Base-by-base conservation (phyloP, 1,284 basidiomycete genomes). In the Leccinum discolor region DNA sequence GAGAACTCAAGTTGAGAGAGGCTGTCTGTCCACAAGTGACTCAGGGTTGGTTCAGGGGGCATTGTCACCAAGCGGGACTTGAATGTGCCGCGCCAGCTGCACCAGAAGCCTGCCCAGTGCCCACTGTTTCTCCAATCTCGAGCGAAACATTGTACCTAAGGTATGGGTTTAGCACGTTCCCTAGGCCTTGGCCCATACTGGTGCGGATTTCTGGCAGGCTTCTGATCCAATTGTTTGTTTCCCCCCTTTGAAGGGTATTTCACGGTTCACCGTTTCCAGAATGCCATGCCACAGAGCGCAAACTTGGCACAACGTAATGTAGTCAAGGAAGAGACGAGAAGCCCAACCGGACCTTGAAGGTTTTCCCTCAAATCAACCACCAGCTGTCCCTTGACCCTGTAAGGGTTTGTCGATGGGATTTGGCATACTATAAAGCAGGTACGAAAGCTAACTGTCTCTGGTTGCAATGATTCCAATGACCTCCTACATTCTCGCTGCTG, bases 381-480 rank as follows among this genome's bases (percentile, higher is more conserved):
- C 38, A 47, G 29, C 40, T 12, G 5, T 10, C n/a, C 7, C 8
- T 16, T 38, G 11, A 38, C 11, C 35, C 2, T 35, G 38, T 40
- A 40, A 40, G 12, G 38, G 38, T 40, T 14, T 40, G 38, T 40
- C 38, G 3, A 40, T 14, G 38, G 38, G 38, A 40, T 40, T 40
- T 40, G 12, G 38, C 38, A 40, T 40, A 40, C 38, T 40, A 50
- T 50, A 50, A 21, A 14, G 2, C 12, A 14, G 38, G 38, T 40
- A 40, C 38, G 38, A 14, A 50, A 12, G 18, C 18, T 4, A 50
- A 50, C 47, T 21, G 47, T 21, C 47, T 50, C 18, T 11, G 3
- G 47, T 2, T 21, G 47, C 2, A 21, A 12, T 50, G 47, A 23
- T 26, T 35, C 29, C 32, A 26, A 78, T 78, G 74, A 1, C 35